Base-by-base conservation (phyloP, 2,329 filamentous ascomycete species). In the Colletotrichum godetiae region DNA sequence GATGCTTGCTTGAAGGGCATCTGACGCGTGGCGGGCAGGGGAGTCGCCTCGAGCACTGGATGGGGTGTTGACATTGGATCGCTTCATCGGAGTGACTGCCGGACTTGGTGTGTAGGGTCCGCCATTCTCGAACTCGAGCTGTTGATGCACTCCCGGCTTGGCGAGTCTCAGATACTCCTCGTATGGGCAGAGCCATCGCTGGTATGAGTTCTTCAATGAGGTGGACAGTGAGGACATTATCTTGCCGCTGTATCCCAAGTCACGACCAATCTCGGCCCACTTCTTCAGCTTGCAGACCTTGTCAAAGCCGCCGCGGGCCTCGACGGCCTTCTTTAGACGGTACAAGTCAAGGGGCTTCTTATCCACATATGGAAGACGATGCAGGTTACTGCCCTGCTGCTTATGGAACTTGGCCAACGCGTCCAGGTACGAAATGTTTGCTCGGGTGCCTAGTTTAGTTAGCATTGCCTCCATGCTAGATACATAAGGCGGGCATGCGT, bases 151-250 rank as follows among this genome's bases (percentile, higher is more conserved):
- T 35, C 95, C 94, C 3, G 97, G 97, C 81, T 98, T 98, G 65
- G 95, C 96, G 15, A 96, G 87, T 65, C 94, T 91, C 56, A 99
- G 86, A 80, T 98, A 99, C 75, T 98, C 95, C 82, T 99, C 97
- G 78, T 98, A 99, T 0, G 97, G 97, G 79, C 95, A 94, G 4
- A 99, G 91, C 94, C 97, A 99, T 84, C 96, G 92, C 81, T 98
- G 95, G 78, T 97, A 99, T 0, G 97, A 98, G 82, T 99, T 99
- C 82, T 98, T 99, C 55, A 99, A 89, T 5, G 97, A 98, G 0
- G 97, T 99, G 6, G 97, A 99, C 59, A 99, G 86, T 10, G 97
- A 98, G 2, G 96, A 98, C 97, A 99, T 99, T 75, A 99, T 99
- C 86, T 99, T 99, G 80, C 97, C 97, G 80, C 96, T 98, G 84